Conservation (phyloP, 345 rosid genomes). For the Rhodomyrtus tomentosa region DNA sequence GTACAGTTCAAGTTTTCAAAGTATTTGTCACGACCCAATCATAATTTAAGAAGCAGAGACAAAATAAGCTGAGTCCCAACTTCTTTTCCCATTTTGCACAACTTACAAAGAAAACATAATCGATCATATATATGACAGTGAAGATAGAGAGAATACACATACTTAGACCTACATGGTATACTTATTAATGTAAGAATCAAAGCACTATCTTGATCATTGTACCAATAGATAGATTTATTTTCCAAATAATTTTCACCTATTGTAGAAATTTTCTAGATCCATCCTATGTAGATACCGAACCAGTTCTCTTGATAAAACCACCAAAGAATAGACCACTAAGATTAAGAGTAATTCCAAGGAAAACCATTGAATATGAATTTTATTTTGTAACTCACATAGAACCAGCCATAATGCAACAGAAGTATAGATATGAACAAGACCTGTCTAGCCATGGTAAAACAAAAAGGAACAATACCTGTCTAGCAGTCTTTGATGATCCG, state of each 20-base stretch:
- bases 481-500: constrained; percentile 62
- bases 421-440: background rate
- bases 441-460: background rate
- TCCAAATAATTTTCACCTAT: background rate
- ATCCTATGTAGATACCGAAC: background rate
- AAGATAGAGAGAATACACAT: background rate
- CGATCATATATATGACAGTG: background rate
- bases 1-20: background rate
- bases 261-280: background rate
- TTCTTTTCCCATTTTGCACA: background rate
- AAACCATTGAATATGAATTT: background rate
- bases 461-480: constrained; percentile 6
- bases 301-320: background rate
- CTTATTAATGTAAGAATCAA: background rate
- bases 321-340: background rate
- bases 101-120: background rate
- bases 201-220: background rate
- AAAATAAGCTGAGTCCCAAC: background rate
- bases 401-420: background rate
- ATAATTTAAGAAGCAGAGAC: background rate
- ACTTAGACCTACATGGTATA: background rate
- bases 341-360: background rate
- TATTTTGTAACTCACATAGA: background rate
- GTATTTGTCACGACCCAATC: background rate
- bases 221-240: background rate